Evolutionary conservation across 2,329 filamentous ascomycete genomes (phyloP).

Genomic region (Cladophialophora immunda): DNA sequence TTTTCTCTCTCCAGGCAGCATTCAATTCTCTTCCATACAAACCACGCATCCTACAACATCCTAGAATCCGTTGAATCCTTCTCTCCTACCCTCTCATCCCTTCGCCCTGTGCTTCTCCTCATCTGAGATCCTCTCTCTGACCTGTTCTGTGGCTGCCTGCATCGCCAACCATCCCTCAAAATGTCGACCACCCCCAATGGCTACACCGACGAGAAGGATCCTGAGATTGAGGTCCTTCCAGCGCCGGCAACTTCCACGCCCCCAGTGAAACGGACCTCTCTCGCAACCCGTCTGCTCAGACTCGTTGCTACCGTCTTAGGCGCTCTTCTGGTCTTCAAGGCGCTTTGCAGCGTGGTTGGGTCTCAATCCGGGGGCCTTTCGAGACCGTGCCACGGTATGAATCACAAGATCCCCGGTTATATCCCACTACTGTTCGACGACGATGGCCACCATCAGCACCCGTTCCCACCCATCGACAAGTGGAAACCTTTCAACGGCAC

Average conservation of each 20-base stretch:
- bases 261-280: conserved; percentile 6
- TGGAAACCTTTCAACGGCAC: conserved; percentile 32
- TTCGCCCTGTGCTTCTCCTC: not conserved
- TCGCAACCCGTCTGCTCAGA: conserved; percentile 13
- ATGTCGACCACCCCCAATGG: conserved; percentile 13
- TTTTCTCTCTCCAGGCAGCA: not conserved
- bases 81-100: not conserved
- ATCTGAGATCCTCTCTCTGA: not conserved
- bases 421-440: conserved; percentile 7
- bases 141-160: not conserved
- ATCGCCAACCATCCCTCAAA: not conserved
- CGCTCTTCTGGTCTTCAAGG: conserved; percentile 16
- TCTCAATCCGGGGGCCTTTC: not conserved
- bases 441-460: conserved; percentile 90
- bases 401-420: not conserved
- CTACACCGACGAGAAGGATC: conserved; percentile 16
- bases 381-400: conserved; percentile 25
- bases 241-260: conserved; percentile 14
- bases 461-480: conserved; percentile 65
- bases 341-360: conserved; percentile 6
- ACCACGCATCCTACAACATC: not conserved
- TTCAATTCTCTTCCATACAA: not conserved
- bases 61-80: not conserved
- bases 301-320: conserved; percentile 19
- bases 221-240: conserved; percentile 22